phyloP scores from a whole-genome alignment of 176 grass and related monocot species.

The Stipa capillata region DNA sequence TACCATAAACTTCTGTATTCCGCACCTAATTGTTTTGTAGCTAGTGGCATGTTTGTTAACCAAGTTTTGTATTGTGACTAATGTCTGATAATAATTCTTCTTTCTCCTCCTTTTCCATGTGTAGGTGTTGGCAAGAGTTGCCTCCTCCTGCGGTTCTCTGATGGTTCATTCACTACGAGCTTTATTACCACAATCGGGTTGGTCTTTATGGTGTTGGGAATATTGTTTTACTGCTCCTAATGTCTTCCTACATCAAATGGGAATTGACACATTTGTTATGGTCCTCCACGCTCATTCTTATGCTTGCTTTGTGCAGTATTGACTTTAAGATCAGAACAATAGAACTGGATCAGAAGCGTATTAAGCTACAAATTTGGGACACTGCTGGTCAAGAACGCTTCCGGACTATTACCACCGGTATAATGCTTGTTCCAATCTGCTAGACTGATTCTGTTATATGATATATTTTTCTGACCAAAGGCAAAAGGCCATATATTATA shows the following conservation, averaged over 20 bases:
- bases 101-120: conserved; percentile 5
- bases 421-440: not conserved
- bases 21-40: too few relatives aligned
- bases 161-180: conserved; percentile 95
- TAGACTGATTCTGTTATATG: not conserved
- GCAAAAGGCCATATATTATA: not conserved
- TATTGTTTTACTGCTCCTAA: not conserved
- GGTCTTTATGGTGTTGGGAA: conserved; percentile 5
- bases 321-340: conserved; percentile 97
- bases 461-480: not conserved
- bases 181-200: conserved; percentile 96
- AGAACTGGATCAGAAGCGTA: conserved; percentile 83
- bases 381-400: conserved; percentile 96
- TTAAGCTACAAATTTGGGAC: conserved; percentile 97
- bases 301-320: conserved; percentile 48
- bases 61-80: not conserved
- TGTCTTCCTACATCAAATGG: not conserved
- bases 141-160: conserved; percentile 83
- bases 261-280: not conserved
- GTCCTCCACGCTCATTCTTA: not conserved
- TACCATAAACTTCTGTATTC: too few relatives aligned
- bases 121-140: conserved; percentile 97
- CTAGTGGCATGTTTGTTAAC: not conserved
- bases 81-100: not conserved
- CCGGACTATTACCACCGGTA: conserved; percentile 93